Base-by-base conservation (phyloP, 495 filamentous ascomycete species). In the Xylona heveae region DNA sequence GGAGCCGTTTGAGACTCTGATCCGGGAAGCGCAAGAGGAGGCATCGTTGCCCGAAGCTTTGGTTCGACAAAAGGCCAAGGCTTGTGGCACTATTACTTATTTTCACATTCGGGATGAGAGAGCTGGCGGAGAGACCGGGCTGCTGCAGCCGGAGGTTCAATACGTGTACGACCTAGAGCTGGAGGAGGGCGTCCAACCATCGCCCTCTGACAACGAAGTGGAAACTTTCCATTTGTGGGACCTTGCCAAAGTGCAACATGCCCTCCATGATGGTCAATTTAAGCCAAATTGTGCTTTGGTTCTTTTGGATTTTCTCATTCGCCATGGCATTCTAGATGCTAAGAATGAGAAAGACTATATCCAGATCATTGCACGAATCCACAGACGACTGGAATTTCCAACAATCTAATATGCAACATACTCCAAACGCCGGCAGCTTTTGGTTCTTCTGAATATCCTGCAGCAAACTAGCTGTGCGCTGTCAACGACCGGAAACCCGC, bases 111-210 rank as follows among this genome's bases (percentile, higher is more conserved):
- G 85, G 7, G 74, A 81, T 40, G 51, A 61, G 35, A 60, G 68
- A 6, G 74, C 82, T 0, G 85, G 85, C 1, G 88, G 90, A 2
- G 85, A 95, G 48, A 67, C 61, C 5, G 77, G 78, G n/a, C 57
- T 90, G 36, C 54, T 92, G 38, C 90, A 94, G 51, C 88, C 88
- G 0, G 90, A 95, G 52, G 74, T 76, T 42, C 61, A 99, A 46
- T 93, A 83, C 57, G 61, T 92, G 17, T 99, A 81, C 50, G 88
- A 99, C 45, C 51, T 99, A 23, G 77, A 82, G 47, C 53, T 95
- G 24, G 62, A 68, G 6, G 54, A 61, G 5, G 68, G 67, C 23
- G 61, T 83, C 6, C 49, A 64, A 12, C 80, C 76, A 4, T 60
- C 58, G 43, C 83, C 88, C 2, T 65, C 74, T 19, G 90, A 95